Evolutionary conservation across 2,329 filamentous ascomycete genomes (phyloP), one percentile per base, ranked within the genome.

Genomic region (Colletotrichum navitas): DNA sequence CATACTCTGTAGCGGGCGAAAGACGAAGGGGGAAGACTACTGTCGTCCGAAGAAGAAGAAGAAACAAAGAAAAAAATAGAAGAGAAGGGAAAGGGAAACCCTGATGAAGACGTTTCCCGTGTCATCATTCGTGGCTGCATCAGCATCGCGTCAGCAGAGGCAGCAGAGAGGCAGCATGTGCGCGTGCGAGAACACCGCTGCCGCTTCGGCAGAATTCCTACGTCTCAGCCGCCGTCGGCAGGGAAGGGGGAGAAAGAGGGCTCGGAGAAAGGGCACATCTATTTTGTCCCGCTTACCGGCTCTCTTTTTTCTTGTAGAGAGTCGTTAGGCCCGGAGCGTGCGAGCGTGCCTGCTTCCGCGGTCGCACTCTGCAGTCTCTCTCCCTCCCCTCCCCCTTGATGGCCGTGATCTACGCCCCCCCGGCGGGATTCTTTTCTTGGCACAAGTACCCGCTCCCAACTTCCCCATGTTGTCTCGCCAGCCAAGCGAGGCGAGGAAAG

Each of bases 341-440:
- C 18, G 49, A 29, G 49, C 26, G 49, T 52, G 49, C 49, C 16
- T 43, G n/a, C 62, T 63, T 51, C 60, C 24, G 39, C 41, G 24
- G 58, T 26, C n/a, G 43, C 66, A 58, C 63, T 29, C 60, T 58
- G 60, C 14, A 65, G 62, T 21, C 32, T 45, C 49, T n/a, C n/a
- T n/a, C n/a, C n/a, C 41, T 45, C 4, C 55, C 18, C 5, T 36
- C 47, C 49, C 2, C 47, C 39, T 6, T 41, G 66, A 69, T 47
- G 62, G 62, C 63, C 55, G 67, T 66, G 67, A 70, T 70, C 67
- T 63, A 66, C 67, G 63, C 60, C 54, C 67, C 60, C 54, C 67
- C 62, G 63, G 39, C 67, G 39, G 63, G 24, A 45, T 66, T n/a
- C n/a, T 61, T 61, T 54, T 14, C 59, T 70, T 54, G 63, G 62